Conservation (phyloP, 106 monocot genomes). For the Acorus calamus region DNA sequence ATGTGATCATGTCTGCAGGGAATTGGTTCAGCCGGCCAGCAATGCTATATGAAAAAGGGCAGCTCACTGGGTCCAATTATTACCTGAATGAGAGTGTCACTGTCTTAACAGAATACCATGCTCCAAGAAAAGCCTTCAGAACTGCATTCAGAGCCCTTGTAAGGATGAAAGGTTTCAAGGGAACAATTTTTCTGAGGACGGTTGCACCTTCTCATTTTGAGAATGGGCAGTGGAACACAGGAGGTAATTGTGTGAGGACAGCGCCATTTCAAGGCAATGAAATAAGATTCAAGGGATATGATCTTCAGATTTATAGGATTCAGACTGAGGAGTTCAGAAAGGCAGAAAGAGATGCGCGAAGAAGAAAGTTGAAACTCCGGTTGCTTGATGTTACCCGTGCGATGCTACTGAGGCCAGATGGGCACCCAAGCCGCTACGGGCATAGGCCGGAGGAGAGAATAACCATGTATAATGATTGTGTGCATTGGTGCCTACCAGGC, state of each 20-base stretch:
- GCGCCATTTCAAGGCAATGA: not conserved
- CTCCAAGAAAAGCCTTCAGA: slow-evolving; percentile 12
- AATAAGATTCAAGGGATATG: not conserved
- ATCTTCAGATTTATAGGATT: not conserved
- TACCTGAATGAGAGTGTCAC: not conserved
- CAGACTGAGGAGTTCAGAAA: slow-evolving; percentile 7
- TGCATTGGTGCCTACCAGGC: too few relatives aligned
- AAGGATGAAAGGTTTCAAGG: slow-evolving; percentile 1
- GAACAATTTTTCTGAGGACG: slow-evolving; percentile 7
- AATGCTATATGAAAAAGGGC: slow-evolving; percentile 7
- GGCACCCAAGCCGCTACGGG: slow-evolving; percentile 10
- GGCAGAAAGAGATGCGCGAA: slow-evolving; percentile 2
- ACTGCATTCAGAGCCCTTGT: slow-evolving; percentile 7
- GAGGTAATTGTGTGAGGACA: slow-evolving; percentile 12
- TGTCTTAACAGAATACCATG: not conserved
- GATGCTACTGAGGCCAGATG: slow-evolving; percentile 15
- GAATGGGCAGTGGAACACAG: slow-evolving; percentile 11
- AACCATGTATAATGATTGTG: too few relatives aligned
- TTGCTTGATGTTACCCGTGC: slow-evolving; percentile 4
- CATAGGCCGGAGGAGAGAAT: too few relatives aligned
- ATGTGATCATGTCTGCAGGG: slow-evolving; percentile 12
- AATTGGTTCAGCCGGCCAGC: slow-evolving; percentile 12
- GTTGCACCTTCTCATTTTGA: slow-evolving; percentile 10
- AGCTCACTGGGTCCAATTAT: slow-evolving; percentile 4
- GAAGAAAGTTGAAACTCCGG: not conserved